phyloP scores from a whole-genome alignment of 1,284 basidiomycete genomes.

The Anthracocystis walkeri region DNA sequence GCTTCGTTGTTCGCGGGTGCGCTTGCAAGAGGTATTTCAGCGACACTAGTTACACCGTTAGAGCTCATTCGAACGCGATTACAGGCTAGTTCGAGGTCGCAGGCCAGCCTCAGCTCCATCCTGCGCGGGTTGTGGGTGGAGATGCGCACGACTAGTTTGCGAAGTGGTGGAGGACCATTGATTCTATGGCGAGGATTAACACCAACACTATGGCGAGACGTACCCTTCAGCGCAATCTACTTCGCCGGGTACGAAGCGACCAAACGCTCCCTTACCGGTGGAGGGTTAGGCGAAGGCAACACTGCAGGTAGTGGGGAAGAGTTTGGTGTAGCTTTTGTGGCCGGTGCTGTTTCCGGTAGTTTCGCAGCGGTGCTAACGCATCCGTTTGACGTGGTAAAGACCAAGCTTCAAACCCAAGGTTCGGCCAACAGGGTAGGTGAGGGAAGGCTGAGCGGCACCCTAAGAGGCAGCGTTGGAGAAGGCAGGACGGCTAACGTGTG shows the following conservation, averaged over 20 bases:
- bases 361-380: conserved; percentile 89
- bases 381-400: conserved; percentile 96
- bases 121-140: conserved; percentile 53
- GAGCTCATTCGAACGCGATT: conserved; percentile 94
- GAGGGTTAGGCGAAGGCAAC: conserved; percentile 69
- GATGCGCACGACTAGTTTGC: conserved; percentile 40
- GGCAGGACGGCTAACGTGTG: conserved; percentile 9
- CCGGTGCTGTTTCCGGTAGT: conserved; percentile 75
- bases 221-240: conserved; percentile 94
- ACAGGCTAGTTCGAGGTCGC: conserved; percentile 72
- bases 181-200: conserved; percentile 91
- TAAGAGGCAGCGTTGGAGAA: not conserved
- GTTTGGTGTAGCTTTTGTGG: conserved; percentile 81
- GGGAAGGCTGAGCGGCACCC: conserved; percentile 8
- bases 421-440: not conserved
- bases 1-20: conserved; percentile 86
- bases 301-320: conserved; percentile 72
- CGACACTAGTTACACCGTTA: conserved; percentile 85
- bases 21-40: conserved; percentile 82
- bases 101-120: conserved; percentile 45
- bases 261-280: conserved; percentile 66
- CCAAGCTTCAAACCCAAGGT: conserved; percentile 77
- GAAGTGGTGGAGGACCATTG: conserved; percentile 72
- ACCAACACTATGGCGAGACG: conserved; percentile 94
- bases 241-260: conserved; percentile 75